Base-by-base conservation (phyloP, 495 filamentous ascomycete species). In the Neurospora sp. region DNA sequence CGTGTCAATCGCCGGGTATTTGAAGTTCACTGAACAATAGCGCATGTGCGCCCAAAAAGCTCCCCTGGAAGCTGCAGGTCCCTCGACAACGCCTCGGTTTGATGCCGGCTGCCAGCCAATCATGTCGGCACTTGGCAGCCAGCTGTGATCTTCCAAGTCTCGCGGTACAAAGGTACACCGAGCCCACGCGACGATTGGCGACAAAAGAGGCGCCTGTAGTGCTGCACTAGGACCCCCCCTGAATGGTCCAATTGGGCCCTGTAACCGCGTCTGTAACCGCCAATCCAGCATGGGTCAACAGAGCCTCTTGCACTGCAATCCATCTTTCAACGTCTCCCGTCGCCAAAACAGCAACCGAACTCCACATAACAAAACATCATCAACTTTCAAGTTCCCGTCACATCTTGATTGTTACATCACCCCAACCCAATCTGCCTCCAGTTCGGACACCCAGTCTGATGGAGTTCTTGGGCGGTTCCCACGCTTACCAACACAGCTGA, bases 391-490 rank as follows among this genome's bases (percentile, higher is more conserved):
- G 35, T 35, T 35, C 35, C 35, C 35, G 35, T 60, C 49, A 27
- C 20, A 3, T 23, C n/a, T 49, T 49, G n/a, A 49, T 20, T 14
- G 0, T 27, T 42, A 71, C 35, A 71, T 42, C 70, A 41, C 35
- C 27, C n/a, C 27, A 31, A 35, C 35, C 3, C 35, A 35, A 35
- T 3, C 35, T 35, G 35, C 35, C 35, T 35, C 35, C 35, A 35
- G 27, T 27, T 49, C 20, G 23, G 35, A 38, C 42, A 54, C 40
- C 71, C 71, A 62, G 27, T 20, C 44, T 46, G 54, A 73, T 73
- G 75, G 75, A 72, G 75, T 77, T 37, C 16, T 16, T 16, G 12
- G 31, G 20, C 70, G 3, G 41, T 72, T 37, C 37, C 70, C 60
- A 62, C 23, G 27, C 27, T 62, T 62, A 62, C 54, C 54, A 62